A percentile compares a stretch with the other conserved stretches of the same genome.
Conservation (phyloP, 2,329 filamentous ascomycete species). For the Bipolaris victoriae region DNA sequence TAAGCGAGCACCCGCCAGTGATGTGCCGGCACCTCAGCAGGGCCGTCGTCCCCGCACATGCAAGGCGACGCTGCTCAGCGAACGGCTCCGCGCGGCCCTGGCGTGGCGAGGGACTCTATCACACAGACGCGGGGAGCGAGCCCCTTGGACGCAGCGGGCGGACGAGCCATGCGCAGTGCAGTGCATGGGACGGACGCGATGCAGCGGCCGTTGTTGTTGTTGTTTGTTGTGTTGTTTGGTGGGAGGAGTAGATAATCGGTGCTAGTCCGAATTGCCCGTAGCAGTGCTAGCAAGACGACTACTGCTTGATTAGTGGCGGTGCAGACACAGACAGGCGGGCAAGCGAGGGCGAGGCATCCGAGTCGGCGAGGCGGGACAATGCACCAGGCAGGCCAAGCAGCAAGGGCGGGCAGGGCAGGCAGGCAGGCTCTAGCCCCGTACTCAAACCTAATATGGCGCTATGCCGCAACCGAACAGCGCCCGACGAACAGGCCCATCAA, state of each 20-base stretch:
- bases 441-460: slow-evolving; percentile 14
- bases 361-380: slow-evolving; percentile 13
- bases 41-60: neutral
- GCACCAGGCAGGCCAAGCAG: neutral
- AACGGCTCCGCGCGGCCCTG: too few species aligned
- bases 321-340: neutral
- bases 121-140: too few species aligned
- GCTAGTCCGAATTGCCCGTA: too few species aligned
- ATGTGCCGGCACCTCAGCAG: neutral
- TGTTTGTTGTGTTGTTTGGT: neutral
- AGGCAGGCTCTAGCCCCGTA: neutral
- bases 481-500: slow-evolving; percentile 21
- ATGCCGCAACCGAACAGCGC: slow-evolving; percentile 13
- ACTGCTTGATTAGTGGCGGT: neutral
- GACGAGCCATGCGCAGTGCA: neutral
- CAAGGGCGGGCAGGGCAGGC: too few species aligned
- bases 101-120: too few species aligned
- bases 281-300: neutral
- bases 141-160: too few species aligned
- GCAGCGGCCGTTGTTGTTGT: neutral
- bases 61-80: neutral
- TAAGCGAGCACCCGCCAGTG: slow-evolving; percentile 21
- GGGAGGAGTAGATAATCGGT: too few species aligned
- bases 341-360: neutral
- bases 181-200: neutral